These are phyloP conservation scores for Adenanthera pavonina DNA, from an alignment of 306 rosid species.

Conservation along the genomic window DNA sequence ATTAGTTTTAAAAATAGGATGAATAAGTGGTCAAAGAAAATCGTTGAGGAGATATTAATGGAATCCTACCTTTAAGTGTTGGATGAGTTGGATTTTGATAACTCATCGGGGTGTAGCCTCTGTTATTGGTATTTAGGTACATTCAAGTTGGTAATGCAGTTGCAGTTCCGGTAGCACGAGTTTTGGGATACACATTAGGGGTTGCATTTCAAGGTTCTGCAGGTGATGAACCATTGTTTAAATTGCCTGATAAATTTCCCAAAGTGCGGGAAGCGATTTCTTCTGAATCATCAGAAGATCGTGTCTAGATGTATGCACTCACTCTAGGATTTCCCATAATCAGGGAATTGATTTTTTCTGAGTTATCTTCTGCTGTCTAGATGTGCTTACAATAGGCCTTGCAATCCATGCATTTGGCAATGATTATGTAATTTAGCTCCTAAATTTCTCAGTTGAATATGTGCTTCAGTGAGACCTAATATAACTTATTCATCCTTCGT, in stretches of 20 bases:
- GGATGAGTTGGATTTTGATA: too few relatives aligned
- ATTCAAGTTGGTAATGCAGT: slow-evolving; percentile 94
- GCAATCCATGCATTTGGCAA: background rate
- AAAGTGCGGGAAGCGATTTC: slow-evolving; percentile 40
- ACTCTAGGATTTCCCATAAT: background rate
- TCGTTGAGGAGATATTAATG: too few relatives aligned
- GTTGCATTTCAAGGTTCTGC: slow-evolving; percentile 57
- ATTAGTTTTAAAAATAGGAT: too few relatives aligned
- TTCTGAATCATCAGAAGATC: slow-evolving; percentile 52
- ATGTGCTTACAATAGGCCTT: background rate
- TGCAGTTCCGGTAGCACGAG: slow-evolving; percentile 83
- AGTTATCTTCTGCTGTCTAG: too few relatives aligned
- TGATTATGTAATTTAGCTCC: background rate
- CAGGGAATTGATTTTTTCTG: background rate
- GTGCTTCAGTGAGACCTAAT: background rate
- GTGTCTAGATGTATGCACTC: slow-evolving; percentile 7
- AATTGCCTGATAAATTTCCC: slow-evolving; percentile 62
- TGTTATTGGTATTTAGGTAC: slow-evolving; percentile 51
- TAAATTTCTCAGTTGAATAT: background rate
- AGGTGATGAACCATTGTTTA: slow-evolving; percentile 39
- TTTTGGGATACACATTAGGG: slow-evolving; percentile 73
- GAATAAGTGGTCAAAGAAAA: too few relatives aligned
- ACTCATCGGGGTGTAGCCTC: too few relatives aligned
- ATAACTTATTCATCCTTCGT: background rate
- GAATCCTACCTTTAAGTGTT: too few relatives aligned